A percentile compares a stretch with the other conserved stretches of the same genome.
These are phyloP conservation scores for Coemansia sp. DNA, from an alignment of 192 early-diverging fungal genomes.

Conservation along the genomic window DNA sequence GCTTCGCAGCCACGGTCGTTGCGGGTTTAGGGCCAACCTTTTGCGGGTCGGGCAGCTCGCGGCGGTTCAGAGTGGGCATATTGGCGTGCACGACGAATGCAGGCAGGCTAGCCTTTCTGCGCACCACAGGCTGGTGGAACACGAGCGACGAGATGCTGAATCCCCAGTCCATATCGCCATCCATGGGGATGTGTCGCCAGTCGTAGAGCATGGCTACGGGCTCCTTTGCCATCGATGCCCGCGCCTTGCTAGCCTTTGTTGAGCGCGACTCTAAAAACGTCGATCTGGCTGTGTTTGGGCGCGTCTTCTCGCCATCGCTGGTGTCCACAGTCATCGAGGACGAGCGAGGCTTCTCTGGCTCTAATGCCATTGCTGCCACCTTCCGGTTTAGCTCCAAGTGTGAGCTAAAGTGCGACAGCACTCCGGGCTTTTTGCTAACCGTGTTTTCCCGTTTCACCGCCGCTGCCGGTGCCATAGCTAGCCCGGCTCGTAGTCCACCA, in stretches of 20 bases:
- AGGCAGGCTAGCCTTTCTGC: slow-evolving; percentile 21
- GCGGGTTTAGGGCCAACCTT: slow-evolving; percentile 2
- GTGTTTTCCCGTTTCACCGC: background rate
- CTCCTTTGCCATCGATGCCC: slow-evolving; percentile 38
- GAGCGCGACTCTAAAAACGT: slow-evolving; percentile 11
- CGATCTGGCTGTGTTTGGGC: slow-evolving; percentile 18
- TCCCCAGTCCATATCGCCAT: slow-evolving; percentile 37
- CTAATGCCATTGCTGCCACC: slow-evolving; percentile 18
- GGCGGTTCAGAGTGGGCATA: slow-evolving; percentile 45
- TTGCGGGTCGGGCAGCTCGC: slow-evolving; percentile 23
- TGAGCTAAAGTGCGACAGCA: slow-evolving; percentile 44
- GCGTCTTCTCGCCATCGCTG: slow-evolving; percentile 12
- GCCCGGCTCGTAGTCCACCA: background rate
- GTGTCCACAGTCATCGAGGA: slow-evolving; percentile 31
- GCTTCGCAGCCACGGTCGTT: background rate
- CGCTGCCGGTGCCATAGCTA: background rate
- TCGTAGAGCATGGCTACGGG: slow-evolving; percentile 20
- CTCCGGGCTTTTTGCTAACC: slow-evolving; percentile 13
- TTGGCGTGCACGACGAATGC: slow-evolving; percentile 42
- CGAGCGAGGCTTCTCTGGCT: slow-evolving; percentile 46
- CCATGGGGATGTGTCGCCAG: slow-evolving; percentile 28
- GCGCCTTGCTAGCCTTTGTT: slow-evolving; percentile 9
- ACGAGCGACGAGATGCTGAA: slow-evolving; percentile 45
- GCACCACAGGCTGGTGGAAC: slow-evolving; percentile 28
- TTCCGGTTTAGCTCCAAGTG: slow-evolving; percentile 39